phyloP scores from a whole-genome alignment of 2,329 filamentous ascomycete species.

The Huntiella omanensis region DNA sequence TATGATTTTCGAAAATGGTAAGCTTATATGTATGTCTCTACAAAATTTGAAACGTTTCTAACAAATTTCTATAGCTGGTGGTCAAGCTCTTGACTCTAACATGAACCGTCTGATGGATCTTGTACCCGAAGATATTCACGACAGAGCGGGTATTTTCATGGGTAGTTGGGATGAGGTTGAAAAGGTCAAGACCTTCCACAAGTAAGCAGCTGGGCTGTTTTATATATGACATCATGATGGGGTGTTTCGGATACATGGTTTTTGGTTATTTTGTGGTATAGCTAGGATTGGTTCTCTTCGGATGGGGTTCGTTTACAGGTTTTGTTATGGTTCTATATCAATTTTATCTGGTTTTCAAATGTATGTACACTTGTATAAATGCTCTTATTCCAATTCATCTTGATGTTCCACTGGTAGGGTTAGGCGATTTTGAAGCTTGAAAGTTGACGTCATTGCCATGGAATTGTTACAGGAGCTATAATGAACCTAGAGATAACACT shows the following conservation, averaged over 20 bases:
- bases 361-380: no score
- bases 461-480: no score
- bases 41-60: constrained; percentile 13
- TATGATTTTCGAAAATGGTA: constrained; percentile 95
- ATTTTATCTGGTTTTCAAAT: no score
- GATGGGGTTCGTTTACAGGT: no score
- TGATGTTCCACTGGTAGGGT: no score
- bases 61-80: constrained; percentile 45
- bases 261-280: not conserved
- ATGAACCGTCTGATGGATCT: constrained; percentile 85
- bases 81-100: constrained; percentile 75
- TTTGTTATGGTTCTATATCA: no score
- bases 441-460: no score
- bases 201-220: constrained; percentile 17
- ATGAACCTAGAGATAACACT: no score
- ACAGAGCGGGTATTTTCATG: constrained; percentile 88
- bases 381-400: no score
- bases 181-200: constrained; percentile 77
- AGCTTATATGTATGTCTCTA: constrained; percentile 18
- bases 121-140: constrained; percentile 81
- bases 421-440: no score
- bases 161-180: constrained; percentile 89
- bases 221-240: constrained; percentile 1
- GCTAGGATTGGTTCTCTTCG: no score
- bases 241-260: not conserved